Conservation (phyloP, 495 filamentous ascomycete genomes). For the Penicillium macrosclerotiorum region DNA sequence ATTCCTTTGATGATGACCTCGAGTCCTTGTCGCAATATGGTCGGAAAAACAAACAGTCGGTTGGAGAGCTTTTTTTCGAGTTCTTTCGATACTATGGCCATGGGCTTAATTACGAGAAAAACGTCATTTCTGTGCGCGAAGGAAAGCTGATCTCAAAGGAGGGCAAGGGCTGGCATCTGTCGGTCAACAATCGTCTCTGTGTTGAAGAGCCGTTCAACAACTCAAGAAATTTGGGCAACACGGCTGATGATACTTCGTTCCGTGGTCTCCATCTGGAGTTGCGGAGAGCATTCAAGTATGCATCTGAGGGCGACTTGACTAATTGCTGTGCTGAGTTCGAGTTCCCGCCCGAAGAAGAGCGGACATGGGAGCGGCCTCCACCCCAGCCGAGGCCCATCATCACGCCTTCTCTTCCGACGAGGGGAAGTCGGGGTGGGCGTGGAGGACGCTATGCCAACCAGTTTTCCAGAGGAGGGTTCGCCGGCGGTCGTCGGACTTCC, state of each 20-base stretch:
- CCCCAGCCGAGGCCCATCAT: constrained; percentile 60
- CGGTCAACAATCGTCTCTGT: constrained; percentile 78
- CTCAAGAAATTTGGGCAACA: constrained; percentile 91
- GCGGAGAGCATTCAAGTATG: constrained; percentile 78
- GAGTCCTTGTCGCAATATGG: constrained; percentile 71
- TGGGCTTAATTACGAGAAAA: constrained; percentile 84
- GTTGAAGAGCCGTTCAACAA: constrained; percentile 97
- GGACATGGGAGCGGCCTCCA: constrained; percentile 69
- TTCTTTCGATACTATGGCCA: constrained; percentile 95
- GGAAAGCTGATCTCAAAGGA: constrained; percentile 79
- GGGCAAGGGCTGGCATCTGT: constrained; percentile 80
- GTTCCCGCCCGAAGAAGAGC: constrained; percentile 81
- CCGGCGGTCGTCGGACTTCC: constrained; percentile 53
- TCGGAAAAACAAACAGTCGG: constrained; percentile 71
- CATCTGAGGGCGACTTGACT: constrained; percentile 71
- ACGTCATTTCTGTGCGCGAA: constrained; percentile 82
- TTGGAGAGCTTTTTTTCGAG: constrained; percentile 81
- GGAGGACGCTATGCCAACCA: constrained; percentile 56
- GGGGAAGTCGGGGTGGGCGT: constrained; percentile 53
- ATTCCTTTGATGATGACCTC: constrained; percentile 83
- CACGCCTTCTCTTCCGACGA: constrained; percentile 46
- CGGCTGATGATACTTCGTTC: constrained; percentile 91
- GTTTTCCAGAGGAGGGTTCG: constrained; percentile 36
- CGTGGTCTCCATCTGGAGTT: constrained; percentile 86
- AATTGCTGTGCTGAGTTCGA: constrained; percentile 81